phyloP scores from a whole-genome alignment of 1,284 basidiomycete species.

The Volvariella volvacea region DNA sequence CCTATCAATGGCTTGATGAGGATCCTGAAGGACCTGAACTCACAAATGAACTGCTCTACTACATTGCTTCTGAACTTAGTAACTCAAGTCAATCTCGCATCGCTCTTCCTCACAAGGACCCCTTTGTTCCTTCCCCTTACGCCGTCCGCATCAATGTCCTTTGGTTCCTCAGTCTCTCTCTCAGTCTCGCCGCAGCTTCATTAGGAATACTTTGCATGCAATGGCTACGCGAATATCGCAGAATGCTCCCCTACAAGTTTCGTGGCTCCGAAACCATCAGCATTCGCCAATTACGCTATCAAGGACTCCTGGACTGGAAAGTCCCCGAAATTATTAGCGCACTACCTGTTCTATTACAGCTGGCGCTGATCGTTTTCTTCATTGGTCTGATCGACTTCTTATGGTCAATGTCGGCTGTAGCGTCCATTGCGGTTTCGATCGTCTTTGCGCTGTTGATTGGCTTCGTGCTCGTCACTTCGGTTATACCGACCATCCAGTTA shows the following conservation, averaged over 20 bases:
- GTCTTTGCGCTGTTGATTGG: neutral
- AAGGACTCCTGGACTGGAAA: conserved; percentile 15
- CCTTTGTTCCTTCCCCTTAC: neutral
- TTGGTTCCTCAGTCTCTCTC: too few species aligned
- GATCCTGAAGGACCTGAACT: conserved; percentile 12
- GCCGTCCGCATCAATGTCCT: conserved; percentile 14
- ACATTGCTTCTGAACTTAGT: conserved; percentile 6
- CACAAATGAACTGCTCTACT: conserved; percentile 10
- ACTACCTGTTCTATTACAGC: conserved; percentile 16
- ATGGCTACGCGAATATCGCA: conserved; percentile 18
- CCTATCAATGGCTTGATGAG: conserved; percentile 12
- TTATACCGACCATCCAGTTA: neutral
- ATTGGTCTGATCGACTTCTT: conserved; percentile 16
- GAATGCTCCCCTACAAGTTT: conserved; percentile 10
- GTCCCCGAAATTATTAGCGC: conserved; percentile 14
- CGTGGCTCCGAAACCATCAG: conserved; percentile 12
- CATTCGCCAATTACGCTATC: conserved; percentile 15
- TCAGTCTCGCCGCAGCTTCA: conserved; percentile 15
- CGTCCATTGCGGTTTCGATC: neutral
- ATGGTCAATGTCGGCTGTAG: conserved; percentile 3
- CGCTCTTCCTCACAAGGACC: neutral
- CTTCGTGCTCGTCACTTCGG: neutral
- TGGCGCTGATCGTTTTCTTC: conserved; percentile 17
- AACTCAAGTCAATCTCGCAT: neutral
- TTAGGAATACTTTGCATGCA: conserved; percentile 18